Percentiles rank a stretch among this genome's conserved stretches.
These are phyloP conservation scores for Pseudoturritis turrita DNA, from an alignment of 345 rosid genomes.

Conservation along the genomic window DNA sequence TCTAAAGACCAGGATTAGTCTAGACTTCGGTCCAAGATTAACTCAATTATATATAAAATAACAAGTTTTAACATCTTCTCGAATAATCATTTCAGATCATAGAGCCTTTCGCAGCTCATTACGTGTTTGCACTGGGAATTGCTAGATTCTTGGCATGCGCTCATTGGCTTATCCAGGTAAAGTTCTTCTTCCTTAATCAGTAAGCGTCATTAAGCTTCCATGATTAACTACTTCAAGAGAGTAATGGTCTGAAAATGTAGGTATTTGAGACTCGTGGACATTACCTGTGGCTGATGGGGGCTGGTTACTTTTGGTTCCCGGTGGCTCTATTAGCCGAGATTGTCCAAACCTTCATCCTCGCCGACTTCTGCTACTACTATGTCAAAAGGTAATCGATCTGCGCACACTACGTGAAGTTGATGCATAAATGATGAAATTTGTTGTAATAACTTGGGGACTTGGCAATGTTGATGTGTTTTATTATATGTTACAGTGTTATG, in stretches of 20 bases:
- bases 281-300: conserved; percentile 44
- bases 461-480: conserved; percentile 5
- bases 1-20: neutral
- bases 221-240: neutral
- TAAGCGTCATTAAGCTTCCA: neutral
- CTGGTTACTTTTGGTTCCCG: conserved; percentile 68
- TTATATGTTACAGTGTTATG: conserved; percentile 32
- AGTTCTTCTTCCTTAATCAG: neutral
- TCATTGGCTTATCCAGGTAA: conserved; percentile 76
- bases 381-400: conserved; percentile 48
- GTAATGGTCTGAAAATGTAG: conserved; percentile 30
- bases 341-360: conserved; percentile 79
- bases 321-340: conserved; percentile 53
- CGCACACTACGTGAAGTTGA: neutral
- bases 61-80: conserved; percentile 7
- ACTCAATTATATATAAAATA: neutral
- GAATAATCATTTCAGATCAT: conserved; percentile 48
- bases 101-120: conserved; percentile 81
- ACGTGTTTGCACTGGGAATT: conserved; percentile 75
- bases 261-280: conserved; percentile 47
- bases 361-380: conserved; percentile 87
- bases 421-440: neutral
- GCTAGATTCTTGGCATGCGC: conserved; percentile 76
- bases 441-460: neutral
- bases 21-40: neutral